Conservation (phyloP, 805 yeast species). For the Metschnikowia continentalis region DNA sequence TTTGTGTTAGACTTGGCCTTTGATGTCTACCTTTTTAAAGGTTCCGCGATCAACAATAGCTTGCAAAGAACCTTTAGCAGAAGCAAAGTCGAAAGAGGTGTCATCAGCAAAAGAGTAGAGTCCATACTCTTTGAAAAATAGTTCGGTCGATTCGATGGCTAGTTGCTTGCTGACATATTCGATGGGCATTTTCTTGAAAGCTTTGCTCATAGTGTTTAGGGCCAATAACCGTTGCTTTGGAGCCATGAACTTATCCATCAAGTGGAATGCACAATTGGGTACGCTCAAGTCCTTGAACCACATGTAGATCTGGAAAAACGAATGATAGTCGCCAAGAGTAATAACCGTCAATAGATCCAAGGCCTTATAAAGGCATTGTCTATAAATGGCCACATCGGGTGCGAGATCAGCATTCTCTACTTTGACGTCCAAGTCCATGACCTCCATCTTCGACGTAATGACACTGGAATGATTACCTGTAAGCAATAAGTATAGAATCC, state of each 20-base stretch:
- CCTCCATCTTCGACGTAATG: slow-evolving; percentile 31
- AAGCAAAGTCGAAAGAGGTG: slow-evolving; percentile 28
- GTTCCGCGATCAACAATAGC: slow-evolving; percentile 31
- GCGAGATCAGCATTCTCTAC: not conserved
- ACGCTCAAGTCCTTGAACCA: slow-evolving; percentile 6
- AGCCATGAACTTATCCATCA: slow-evolving; percentile 14
- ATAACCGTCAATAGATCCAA: slow-evolving; percentile 9
- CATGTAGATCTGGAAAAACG: slow-evolving; percentile 34
- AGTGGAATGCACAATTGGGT: slow-evolving; percentile 13
- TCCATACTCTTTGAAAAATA: slow-evolving; percentile 23
- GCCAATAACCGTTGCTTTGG: slow-evolving; percentile 16
- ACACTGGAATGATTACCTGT: slow-evolving; percentile 64
- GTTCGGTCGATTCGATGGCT: slow-evolving; percentile 1
- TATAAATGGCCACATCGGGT: not conserved
- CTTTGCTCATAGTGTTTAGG: slow-evolving; percentile 17
- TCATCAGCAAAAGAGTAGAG: slow-evolving; percentile 27
- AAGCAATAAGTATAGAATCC: slow-evolving; percentile 68
- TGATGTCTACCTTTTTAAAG: slow-evolving; percentile 71
- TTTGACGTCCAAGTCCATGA: slow-evolving; percentile 6
- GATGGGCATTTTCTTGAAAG: slow-evolving; percentile 14
- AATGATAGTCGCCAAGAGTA: slow-evolving; percentile 14
- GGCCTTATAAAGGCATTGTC: slow-evolving; percentile 11
- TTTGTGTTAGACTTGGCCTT: slow-evolving; percentile 66
- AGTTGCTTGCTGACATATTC: slow-evolving; percentile 7
- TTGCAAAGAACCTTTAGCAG: slow-evolving; percentile 34